Base-by-base conservation (phyloP, 2,329 filamentous ascomycete genomes). In the Sporothrix dimorphospora region DNA sequence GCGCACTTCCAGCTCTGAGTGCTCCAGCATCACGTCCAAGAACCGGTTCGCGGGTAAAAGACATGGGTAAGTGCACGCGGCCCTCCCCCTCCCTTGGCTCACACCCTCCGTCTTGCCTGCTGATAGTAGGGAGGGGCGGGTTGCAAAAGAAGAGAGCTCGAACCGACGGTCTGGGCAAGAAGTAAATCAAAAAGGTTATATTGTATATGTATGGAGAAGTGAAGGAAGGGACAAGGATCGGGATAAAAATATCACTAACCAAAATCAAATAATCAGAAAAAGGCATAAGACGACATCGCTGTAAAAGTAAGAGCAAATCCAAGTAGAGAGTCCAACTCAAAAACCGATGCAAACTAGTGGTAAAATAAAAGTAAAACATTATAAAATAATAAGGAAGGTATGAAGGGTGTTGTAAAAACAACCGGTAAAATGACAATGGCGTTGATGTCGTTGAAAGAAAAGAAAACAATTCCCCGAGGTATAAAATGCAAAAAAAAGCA, bases 401-500 rank as follows among this genome's bases (percentile, higher is more conserved):
- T 59, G 14, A 59, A 34, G 16, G 14, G 38, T 19, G 55, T 19
- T 12, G 27, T 38, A 4, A 40, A 40, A 38, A 61, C 14, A 66
- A 8, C 38, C 19, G 38, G 19, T 49, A 65, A 38, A 63, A 38
- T 19, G 38, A 42, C 5, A 65, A 40, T 42, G 59, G n/a, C 59
- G 11, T 27, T 65, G 38, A 63, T 61, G 19, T 45, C 63, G 63
- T 34, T 66, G 38, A 34, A 19, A 49, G 47, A 19, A 30, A 45
- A 66, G n/a, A 2, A 16, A 49, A 30, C 14, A 49, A n/a, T 30
- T 49, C 40, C 19, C 63, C 63, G 42, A 66, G 42, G 42, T 66
- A 34, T 66, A 49, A 47, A 66, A 66, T 66, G 42, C 42, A 66
- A 47, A 9, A 47, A 66, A 49, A 47, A n/a, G 61, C 42, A 61